Percentiles rank a stretch among this genome's conserved stretches.
Evolutionary conservation across 1,284 basidiomycete genomes (phyloP).

Genomic region (Trichosporon sp.): DNA sequence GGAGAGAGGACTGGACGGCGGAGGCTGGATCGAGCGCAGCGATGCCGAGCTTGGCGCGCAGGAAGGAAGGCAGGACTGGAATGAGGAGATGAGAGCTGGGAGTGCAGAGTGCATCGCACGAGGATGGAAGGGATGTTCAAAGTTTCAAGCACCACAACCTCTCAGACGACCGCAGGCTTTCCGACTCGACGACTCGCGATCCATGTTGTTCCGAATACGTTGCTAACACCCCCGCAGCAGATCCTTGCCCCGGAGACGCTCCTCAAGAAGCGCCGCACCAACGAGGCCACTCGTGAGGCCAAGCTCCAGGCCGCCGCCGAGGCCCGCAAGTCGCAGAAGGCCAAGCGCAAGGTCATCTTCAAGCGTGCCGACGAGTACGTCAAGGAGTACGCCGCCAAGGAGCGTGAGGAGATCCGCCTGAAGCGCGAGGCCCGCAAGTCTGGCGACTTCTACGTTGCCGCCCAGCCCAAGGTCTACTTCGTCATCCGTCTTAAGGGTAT

Average conservation of each 20-base stretch:
- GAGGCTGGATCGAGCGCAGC: neutral
- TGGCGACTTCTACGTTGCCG: slow-evolving; percentile 96
- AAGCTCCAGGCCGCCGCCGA: slow-evolving; percentile 78
- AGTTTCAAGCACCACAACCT: neutral
- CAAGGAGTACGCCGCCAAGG: slow-evolving; percentile 88
- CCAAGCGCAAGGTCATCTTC: slow-evolving; percentile 97
- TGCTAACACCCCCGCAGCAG: slow-evolving; percentile 15
- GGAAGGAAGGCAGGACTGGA: neutral
- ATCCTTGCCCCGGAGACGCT: slow-evolving; percentile 95
- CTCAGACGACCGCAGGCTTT: neutral
- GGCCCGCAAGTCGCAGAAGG: slow-evolving; percentile 83
- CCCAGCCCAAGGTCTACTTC: slow-evolving; percentile 96
- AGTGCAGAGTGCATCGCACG: neutral
- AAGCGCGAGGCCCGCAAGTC: slow-evolving; percentile 87
- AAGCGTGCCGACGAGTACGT: slow-evolving; percentile 99
- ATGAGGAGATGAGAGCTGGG: neutral
- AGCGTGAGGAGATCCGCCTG: slow-evolving; percentile 94
- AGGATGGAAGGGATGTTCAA: neutral
- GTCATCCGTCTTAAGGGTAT: slow-evolving; percentile 98
- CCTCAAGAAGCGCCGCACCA: slow-evolving; percentile 99
- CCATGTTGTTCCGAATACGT: neutral
- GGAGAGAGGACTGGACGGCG: neutral
- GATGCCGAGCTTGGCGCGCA: neutral
- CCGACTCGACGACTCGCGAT: neutral
- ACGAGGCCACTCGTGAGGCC: slow-evolving; percentile 95